Base-by-base conservation (phyloP, 2,329 filamentous ascomycete genomes). In the Ascochyta fabae region DNA sequence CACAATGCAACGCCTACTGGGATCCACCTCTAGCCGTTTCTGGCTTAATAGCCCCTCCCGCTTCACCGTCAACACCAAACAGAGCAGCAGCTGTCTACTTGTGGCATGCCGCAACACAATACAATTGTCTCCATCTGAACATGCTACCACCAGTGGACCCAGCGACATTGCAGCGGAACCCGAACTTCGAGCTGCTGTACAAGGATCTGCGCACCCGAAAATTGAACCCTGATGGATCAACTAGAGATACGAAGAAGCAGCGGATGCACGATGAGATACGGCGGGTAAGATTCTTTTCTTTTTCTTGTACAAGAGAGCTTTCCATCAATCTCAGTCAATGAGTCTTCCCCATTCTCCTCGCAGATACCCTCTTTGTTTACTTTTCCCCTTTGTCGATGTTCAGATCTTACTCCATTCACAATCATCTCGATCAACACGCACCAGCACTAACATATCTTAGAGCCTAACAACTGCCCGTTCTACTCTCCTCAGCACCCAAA, bases 101-200 rank as follows among this genome's bases (percentile, higher is more conserved):
- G 33, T 16, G 6, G 2, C n/a, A n/a, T n/a, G 12, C 33, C 15
- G 33, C n/a, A 16, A 35, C 33, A 8, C 88, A 84, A 0, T 4
- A 12, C 4, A 12, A 31, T 4, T 13, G 12, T 31, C 15, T 16
- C 33, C 29, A 75, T 67, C 56, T 12, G 19, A 61, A 10, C 15
- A 80, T 81, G 78, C 62, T 79, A 6, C 77, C 78, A 1, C 78
- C 77, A 22, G 66, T 80, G 1, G 72, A 79, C 24, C 70, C 75
- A 0, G 55, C 56, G 1, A 62, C 75, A 0, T 55, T 79, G 0
- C 62, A 76, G 23, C 67, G 71, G 0, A 80, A 81, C 48, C 77
- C 79, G 0, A 76, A 74, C 31, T 81, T 82, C 50, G 77, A 78
- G 15, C 66, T 73, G 0, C 65, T 82, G 1, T 80, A 81, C 64